Conservation (phyloP, 345 rosid genomes). For the Excoecaria cochinchinensis region DNA sequence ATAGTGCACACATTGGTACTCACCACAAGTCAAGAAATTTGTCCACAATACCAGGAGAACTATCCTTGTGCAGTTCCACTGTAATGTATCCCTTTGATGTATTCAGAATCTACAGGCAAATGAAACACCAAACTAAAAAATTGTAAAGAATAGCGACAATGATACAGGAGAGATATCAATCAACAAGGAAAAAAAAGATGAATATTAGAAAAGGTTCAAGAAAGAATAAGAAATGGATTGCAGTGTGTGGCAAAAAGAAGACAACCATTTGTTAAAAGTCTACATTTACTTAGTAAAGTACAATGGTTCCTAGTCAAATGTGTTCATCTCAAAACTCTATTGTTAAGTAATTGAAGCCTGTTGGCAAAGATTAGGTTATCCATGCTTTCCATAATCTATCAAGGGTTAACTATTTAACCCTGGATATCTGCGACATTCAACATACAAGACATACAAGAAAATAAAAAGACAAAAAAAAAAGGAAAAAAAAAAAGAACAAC, state of each 20-base stretch:
- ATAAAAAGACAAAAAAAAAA: neutral
- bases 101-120: constrained; percentile 55
- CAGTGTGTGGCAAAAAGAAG: neutral
- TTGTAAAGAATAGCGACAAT: neutral
- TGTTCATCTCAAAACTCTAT: neutral
- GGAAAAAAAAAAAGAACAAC: neutral
- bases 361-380: neutral
- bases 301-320: neutral
- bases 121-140: constrained; percentile 7
- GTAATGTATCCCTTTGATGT: constrained; percentile 72
- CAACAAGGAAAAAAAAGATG: neutral
- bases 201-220: neutral
- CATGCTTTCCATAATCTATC: neutral
- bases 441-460: neutral
- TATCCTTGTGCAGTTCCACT: constrained; percentile 71
- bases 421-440: neutral
- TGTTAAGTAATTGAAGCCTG: neutral
- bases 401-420: neutral
- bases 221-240: neutral
- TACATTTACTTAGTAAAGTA: constrained; percentile 1
- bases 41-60: constrained; percentile 73
- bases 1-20: constrained; percentile 19
- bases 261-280: neutral
- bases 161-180: neutral
- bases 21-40: constrained; percentile 72